Base-by-base conservation (phyloP, 768 basidiomycete species). In the Inosperma sp. region DNA sequence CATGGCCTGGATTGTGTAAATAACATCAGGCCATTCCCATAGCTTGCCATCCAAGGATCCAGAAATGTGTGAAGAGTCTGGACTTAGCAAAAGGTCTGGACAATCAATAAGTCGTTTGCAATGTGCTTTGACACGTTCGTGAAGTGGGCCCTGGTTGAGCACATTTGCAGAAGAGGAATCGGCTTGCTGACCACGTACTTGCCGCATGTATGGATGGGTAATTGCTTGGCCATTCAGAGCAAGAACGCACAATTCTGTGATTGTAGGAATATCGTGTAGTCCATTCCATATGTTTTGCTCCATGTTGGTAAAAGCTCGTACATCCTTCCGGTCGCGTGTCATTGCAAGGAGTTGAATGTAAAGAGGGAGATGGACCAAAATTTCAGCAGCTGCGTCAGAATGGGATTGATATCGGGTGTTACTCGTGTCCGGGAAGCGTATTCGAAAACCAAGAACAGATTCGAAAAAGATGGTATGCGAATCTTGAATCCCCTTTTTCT, bases 401-500 rank as follows among this genome's bases (percentile, higher is more conserved):
- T 69, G 55, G 1, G 63, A 66, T 35, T 66, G 60, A 44, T 58
- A 72, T 0, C 62, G 63, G 2, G 57, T 69, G 49, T 68, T 70
- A 48, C 56, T 64, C 0, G 70, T 71, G 43, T 70, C 67, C 0
- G 70, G 70, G 52, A 65, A 71, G 19, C 23, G 40, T n/a, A 61
- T 3, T 9, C 26, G 16, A n/a, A 37, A 47, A 8, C 62, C 64
- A 4, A 61, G 17, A 17, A 46, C 10, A 5, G 47, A n/a, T n/a
- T 61, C 56, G 29, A 68, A 58, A 40, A 40, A 67, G 25, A 54
- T 51, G 3, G 21, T 23, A 36, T 48, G 59, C 0, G 50, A 46
- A 31, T 71, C 69, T 12, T 65, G 61, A 13, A 66, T 57, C 22
- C 72, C 71, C 41, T 67, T 67, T 51, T 69, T 72, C 35, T 69